Evolutionary conservation across 192 early-diverging fungal species (phyloP), one percentile per base, ranked within the genome.

Genomic region (Backusella macrospora): DNA sequence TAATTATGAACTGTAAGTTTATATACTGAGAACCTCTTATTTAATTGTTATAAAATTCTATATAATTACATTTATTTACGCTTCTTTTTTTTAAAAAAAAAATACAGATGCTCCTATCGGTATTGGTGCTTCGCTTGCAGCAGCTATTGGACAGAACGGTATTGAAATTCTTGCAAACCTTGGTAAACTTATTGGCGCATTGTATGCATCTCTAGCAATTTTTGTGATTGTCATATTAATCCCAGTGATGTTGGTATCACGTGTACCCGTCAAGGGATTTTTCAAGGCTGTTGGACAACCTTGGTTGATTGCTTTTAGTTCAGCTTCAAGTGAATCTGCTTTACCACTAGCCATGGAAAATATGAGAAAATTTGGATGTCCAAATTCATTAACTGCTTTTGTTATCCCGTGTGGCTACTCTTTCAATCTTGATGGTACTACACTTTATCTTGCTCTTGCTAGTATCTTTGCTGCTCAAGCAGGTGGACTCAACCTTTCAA

Each of bases 351-450:
- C 90, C 15, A 88, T 93, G 82, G 88, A 92, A 80, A 88, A 86
- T 77, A 86, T 93, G 76, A 78, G 86, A 21, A 80, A 55, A 12
- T 90, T 92, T 73, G 92, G 92, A 6, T 86, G 89, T 68, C 86
- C 90, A 42, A 83, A 86, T 18, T 78, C 86, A 63, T 85, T 93
- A 68, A 85, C 84, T 18, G 88, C 85, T 5, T 92, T 91, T 75
- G 89, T 92, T 37, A 83, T 92, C 59, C 87, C 89, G 4, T 82
- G 89, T 15, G 92, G 92, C 10, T 93, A 93, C 81, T 88, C 88
- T 8, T 93, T 93, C 75, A 93, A 93, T 76, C 77, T 93, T 65
- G 92, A 93, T 71, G 92, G 92, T 3, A 90, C 90, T 8, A 92
- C 91, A 38, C 74, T 93, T 39, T 92, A 93, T 71, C 85, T 93